These are phyloP conservation scores for Rhodotorula sp. DNA, from an alignment of 1,284 basidiomycete genomes.

Conservation along the genomic window DNA sequence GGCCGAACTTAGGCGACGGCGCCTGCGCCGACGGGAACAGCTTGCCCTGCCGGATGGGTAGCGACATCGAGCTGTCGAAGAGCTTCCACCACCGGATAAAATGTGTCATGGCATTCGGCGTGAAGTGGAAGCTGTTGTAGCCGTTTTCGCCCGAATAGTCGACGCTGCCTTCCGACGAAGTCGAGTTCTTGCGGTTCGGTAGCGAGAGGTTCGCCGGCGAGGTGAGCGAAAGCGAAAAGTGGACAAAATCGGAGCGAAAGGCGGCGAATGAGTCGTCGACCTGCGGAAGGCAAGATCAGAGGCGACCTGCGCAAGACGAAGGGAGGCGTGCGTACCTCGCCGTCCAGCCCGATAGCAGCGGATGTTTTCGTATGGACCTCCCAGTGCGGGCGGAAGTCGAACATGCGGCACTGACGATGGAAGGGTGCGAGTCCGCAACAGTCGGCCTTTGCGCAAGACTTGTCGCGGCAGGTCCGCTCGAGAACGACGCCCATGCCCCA, in stretches of 20 bases:
- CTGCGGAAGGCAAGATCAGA: slow-evolving; percentile 22
- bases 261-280: slow-evolving; percentile 75
- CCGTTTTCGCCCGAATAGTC: slow-evolving; percentile 36
- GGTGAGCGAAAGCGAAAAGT: slow-evolving; percentile 82
- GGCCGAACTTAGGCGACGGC: slow-evolving; percentile 83
- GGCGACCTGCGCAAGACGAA: neutral
- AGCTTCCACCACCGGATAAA: slow-evolving; percentile 90
- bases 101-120: slow-evolving; percentile 80
- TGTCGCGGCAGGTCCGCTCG: slow-evolving; percentile 79
- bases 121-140: slow-evolving; percentile 79
- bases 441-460: slow-evolving; percentile 57
- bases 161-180: slow-evolving; percentile 37
- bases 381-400: slow-evolving; percentile 78
- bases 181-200: slow-evolving; percentile 27
- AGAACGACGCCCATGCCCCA: slow-evolving; percentile 83
- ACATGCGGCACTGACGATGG: slow-evolving; percentile 77
- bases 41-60: slow-evolving; percentile 82
- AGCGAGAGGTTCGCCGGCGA: slow-evolving; percentile 56
- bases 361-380: slow-evolving; percentile 65
- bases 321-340: slow-evolving; percentile 54
- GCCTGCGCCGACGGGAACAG: slow-evolving; percentile 71
- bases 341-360: slow-evolving; percentile 47
- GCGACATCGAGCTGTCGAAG: slow-evolving; percentile 74
- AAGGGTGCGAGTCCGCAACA: slow-evolving; percentile 64
- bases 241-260: slow-evolving; percentile 92